phyloP scores from a whole-genome alignment of 78 protist genomes.

The Chrysochromulina parva region DNA sequence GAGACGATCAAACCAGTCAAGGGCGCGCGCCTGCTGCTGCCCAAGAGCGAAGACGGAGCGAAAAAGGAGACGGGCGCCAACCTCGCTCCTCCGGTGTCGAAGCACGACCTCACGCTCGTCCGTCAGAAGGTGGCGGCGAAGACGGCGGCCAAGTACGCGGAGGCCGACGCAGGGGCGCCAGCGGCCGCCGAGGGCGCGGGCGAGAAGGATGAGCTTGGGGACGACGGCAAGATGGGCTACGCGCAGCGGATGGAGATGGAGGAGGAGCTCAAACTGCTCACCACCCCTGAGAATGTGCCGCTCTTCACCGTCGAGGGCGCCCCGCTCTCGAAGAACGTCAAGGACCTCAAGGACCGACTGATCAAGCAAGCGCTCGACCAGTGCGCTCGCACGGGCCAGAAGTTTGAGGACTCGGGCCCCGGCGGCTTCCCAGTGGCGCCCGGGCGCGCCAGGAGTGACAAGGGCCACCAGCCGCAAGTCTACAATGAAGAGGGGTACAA shows the following conservation, averaged over 20 bases:
- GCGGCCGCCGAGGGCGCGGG: too few species aligned
- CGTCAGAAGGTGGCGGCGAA: not conserved
- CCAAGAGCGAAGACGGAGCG: too few species aligned
- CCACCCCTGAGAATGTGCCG: not conserved
- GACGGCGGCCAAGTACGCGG: too few species aligned
- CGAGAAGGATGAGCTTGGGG: not conserved
- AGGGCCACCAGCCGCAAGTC: not conserved
- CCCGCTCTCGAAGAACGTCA: slow-evolving; percentile 7
- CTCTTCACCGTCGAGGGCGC: slow-evolving; percentile 8
- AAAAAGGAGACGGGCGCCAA: too few species aligned
- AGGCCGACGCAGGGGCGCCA: too few species aligned
- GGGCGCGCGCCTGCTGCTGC: too few species aligned
- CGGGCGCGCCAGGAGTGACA: not conserved
- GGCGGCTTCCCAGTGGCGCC: not conserved
- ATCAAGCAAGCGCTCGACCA: not conserved
- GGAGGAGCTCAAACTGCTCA: not conserved
- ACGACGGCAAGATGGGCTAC: not conserved
- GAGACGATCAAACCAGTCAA: too few species aligned
- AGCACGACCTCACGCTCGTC: not conserved
- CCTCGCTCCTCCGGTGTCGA: not conserved
- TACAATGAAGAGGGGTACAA: not conserved
- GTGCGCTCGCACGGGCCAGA: not conserved
- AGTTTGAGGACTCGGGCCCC: not conserved
- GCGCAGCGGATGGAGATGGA: slow-evolving; percentile 2
- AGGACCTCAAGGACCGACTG: not conserved